A percentile compares a stretch with the other conserved stretches of the same genome.
These are phyloP conservation scores for Tulasnella sp. DNA, from an alignment of 768 basidiomycete species.

Conservation along the genomic window DNA sequence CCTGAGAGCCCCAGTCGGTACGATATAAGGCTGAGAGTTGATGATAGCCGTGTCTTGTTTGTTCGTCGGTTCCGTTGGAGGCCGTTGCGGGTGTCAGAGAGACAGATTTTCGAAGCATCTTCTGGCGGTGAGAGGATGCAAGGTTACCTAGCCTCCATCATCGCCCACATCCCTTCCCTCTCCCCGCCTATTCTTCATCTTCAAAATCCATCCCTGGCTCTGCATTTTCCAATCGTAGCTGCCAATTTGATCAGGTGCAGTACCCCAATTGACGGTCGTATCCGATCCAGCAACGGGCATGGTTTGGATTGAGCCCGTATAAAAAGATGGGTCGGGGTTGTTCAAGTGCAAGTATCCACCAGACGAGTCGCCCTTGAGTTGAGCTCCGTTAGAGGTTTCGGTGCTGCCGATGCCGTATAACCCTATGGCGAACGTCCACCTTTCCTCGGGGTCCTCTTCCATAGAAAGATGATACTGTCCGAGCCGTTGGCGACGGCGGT, in stretches of 20 bases:
- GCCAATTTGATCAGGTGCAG: background rate
- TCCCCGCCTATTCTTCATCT: background rate
- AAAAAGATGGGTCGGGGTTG: background rate
- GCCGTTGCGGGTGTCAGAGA: too few species aligned
- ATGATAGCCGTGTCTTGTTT: background rate
- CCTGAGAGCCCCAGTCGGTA: background rate
- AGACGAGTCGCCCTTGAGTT: background rate
- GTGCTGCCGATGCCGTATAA: background rate
- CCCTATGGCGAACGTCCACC: background rate
- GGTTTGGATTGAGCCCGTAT: too few species aligned
- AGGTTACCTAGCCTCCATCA: background rate
- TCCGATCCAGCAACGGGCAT: background rate
- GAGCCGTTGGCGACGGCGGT: background rate
- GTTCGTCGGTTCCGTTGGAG: too few species aligned
- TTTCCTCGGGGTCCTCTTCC: background rate
- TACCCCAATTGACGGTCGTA: background rate
- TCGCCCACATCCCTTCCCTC: background rate
- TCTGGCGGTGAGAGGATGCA: background rate
- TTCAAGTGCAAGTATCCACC: constrained; percentile 11
- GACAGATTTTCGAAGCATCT: background rate
- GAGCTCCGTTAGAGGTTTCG: background rate
- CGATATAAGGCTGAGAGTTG: background rate
- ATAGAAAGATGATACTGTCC: background rate
- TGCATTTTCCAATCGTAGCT: constrained; percentile 21
- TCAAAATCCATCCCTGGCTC: background rate